Evolutionary conservation across 495 filamentous ascomycete species (phyloP), one percentile per base, ranked within the genome.

Genomic region (Elasticomyces elasticus): DNA sequence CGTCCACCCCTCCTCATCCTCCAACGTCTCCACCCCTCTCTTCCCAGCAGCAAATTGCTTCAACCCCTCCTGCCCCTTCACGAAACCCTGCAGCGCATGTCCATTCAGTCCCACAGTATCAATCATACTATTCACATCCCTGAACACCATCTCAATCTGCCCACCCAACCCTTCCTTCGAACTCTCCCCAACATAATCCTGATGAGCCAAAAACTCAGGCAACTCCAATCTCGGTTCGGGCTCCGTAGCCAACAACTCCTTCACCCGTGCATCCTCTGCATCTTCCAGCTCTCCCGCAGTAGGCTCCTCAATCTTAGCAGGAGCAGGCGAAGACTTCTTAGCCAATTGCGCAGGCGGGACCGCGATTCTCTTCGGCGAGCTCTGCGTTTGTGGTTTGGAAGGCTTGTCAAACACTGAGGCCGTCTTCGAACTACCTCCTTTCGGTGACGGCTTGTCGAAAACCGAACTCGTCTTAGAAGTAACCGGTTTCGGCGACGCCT

Each of bases 121-220:
- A 25, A 97, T 78, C 92, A 97, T 99, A 12, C 85, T 86, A 66
- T 97, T 97, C 61, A 95, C 87, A 59, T 96, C 94, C 13, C 87
- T 78, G 69, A 90, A 97, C 0, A 96, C 72, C 23, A 81, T 76
- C 66, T 97, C 94, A 52, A 94, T 85, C 68, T 88, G 82, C 31
- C 83, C 80, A 19, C 85, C 78, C 57, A 89, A 75, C 23, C 79
- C 82, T 31, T 78, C 76, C 52, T 74, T 74, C 53, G 79, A 78
- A 0, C 74, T 72, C n/a, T 72, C 65, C 2, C 76, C 76, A 48
- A 44, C 54, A 67, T 90, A 86, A 60, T 87, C 79, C 37, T 87
- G 79, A 60, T 76, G 82, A 19, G 77, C 80, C 17, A 92, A 68
- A 64, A 94, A 84, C 7, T 73, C 67, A 54, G 81, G 79, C 9